Percentiles rank a stretch among this genome's conserved stretches.
Evolutionary conservation across 176 grass and related monocot species (phyloP).

Genomic region (Rhynchospora tenuis): DNA sequence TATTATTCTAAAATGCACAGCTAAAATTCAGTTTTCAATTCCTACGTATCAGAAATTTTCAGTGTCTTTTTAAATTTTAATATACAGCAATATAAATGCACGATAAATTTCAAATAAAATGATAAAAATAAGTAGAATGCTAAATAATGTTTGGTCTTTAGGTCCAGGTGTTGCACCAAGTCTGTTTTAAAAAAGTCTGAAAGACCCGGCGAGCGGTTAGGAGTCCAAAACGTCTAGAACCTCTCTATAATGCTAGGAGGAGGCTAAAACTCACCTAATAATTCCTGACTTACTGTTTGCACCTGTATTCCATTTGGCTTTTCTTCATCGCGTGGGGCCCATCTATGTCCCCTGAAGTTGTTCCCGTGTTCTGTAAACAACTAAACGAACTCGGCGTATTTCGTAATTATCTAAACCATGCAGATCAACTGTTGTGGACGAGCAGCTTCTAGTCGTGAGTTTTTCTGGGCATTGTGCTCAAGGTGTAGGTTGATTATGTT

Average conservation of each 20-base stretch:
- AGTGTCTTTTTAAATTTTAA: too few relatives aligned
- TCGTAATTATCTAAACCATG: background rate
- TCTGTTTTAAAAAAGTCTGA: background rate
- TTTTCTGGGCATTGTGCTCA: background rate
- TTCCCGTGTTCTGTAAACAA: background rate
- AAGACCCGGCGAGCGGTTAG: background rate
- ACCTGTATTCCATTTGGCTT: background rate
- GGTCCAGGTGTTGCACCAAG: background rate
- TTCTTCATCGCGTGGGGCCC: background rate
- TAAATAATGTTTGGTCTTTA: background rate
- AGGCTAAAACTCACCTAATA: background rate
- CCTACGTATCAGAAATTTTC: too few relatives aligned
- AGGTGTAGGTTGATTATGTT: background rate
- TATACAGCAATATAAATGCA: background rate
- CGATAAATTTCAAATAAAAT: background rate
- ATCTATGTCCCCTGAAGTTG: background rate
- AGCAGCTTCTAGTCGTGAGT: background rate
- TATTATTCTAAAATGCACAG: too few relatives aligned
- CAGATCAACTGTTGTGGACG: background rate
- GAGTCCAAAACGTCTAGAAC: background rate
- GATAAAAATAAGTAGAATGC: background rate
- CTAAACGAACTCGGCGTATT: background rate
- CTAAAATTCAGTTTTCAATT: too few relatives aligned
- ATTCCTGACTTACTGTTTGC: conserved; percentile 8
- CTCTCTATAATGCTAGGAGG: background rate